Base-by-base conservation (phyloP, 352 stramenopile genomes). In the Pythium utonaiense region DNA sequence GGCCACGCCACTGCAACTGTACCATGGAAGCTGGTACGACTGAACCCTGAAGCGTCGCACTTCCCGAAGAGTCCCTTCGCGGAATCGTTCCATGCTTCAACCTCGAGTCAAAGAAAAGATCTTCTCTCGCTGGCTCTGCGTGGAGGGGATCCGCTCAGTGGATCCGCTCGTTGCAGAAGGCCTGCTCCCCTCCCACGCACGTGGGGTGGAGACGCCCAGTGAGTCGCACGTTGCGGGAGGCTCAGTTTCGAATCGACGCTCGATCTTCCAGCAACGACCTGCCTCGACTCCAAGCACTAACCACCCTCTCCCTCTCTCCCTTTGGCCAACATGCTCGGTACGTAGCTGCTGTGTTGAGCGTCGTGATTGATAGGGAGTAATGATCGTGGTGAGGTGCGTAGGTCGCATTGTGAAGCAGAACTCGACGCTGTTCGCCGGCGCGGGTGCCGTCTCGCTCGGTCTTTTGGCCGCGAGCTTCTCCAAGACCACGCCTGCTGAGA, bases 351-450 rank as follows among this genome's bases (percentile, higher is more conserved):
- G n/a, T n/a, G n/a, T n/a, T n/a, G n/a, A n/a, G n/a, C n/a, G n/a
- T n/a, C n/a, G n/a, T n/a, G n/a, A n/a, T n/a, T n/a, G n/a, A n/a
- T n/a, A n/a, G n/a, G n/a, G n/a, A n/a, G n/a, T n/a, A n/a, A n/a
- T n/a, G n/a, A n/a, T n/a, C 49, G 16, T 49, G 17, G 41, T 14
- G 21, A 17, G 50, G 49, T 60, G n/a, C 55, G n/a, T n/a, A 87
- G 77, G 52, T 54, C 74, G 73, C 57, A 69, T 83, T 44, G 63
- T 87, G 48, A 79, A 77, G 57, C 62, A 77, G 45, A 89, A 89
- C 67, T 71, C 68, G 53, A 60, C 73, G 33, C 72, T 81, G 44
- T 75, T 87, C 40, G 79, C 74, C 19, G 79, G 75, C 21, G 75
- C 77, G 55, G 59, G 79, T 22, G 79, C 75, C 19, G 63, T 86